Conservation (phyloP, 1,284 basidiomycete species). For the Amylostereum areolatum region DNA sequence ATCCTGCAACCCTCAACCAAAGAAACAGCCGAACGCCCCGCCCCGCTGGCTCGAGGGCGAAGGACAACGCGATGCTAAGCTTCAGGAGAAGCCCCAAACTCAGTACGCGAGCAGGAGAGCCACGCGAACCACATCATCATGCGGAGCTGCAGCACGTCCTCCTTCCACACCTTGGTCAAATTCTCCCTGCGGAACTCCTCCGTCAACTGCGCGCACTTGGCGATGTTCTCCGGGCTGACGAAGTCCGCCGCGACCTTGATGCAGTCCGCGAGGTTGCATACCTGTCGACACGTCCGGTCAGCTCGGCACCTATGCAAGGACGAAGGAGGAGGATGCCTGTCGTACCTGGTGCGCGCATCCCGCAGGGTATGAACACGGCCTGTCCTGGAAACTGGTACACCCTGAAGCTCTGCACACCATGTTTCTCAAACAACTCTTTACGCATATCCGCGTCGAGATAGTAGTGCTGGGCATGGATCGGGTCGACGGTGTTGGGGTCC, state of each 20-base stretch:
- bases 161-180: slow-evolving; percentile 76
- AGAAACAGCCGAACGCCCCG: background rate
- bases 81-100: background rate
- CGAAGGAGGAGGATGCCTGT: slow-evolving; percentile 3
- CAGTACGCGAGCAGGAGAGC: slow-evolving; percentile 44
- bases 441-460: slow-evolving; percentile 69
- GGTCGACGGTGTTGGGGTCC: slow-evolving; percentile 48
- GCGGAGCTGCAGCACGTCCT: slow-evolving; percentile 81
- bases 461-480: slow-evolving; percentile 81
- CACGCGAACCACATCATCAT: slow-evolving; percentile 88
- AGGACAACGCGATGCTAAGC: background rate
- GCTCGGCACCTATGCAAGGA: too few species aligned
- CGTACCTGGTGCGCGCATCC: slow-evolving; percentile 85
- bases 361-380: slow-evolving; percentile 85
- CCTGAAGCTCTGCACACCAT: slow-evolving; percentile 65
- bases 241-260: slow-evolving; percentile 92
- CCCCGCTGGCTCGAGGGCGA: background rate
- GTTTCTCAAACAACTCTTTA: slow-evolving; percentile 50
- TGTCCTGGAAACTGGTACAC: slow-evolving; percentile 82
- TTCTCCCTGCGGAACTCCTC: slow-evolving; percentile 80
- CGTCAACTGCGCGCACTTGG: slow-evolving; percentile 69
- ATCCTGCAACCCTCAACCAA: too few species aligned
- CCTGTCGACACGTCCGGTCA: slow-evolving; percentile 32
- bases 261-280: slow-evolving; percentile 81
- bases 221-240: slow-evolving; percentile 83